A percentile compares a stretch with the other conserved stretches of the same genome.
These are phyloP conservation scores for Solanum etuberosum DNA, from an alignment of 257 asterid genomes.

Conservation along the genomic window DNA sequence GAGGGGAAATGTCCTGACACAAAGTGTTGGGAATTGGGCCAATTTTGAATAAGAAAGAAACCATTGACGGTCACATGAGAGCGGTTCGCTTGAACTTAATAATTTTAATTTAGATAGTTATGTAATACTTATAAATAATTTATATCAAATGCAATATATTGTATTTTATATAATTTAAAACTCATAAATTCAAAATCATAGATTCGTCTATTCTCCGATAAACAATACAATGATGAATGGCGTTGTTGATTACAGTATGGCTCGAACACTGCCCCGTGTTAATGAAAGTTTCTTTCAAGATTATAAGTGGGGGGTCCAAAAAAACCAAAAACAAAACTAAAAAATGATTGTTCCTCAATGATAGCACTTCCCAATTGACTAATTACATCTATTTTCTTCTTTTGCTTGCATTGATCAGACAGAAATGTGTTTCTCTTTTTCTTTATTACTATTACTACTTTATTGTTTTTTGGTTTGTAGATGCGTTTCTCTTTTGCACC, in stretches of 20 bases:
- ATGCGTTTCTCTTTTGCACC: not conserved
- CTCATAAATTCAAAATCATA: not conserved
- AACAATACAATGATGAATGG: not conserved
- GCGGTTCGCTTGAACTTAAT: not conserved
- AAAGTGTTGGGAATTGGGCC: conserved; percentile 21
- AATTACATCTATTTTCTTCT: not conserved
- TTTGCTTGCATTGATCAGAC: conserved; percentile 12
- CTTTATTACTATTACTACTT: not conserved
- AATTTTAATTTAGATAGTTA: not conserved
- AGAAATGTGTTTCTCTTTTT: not conserved
- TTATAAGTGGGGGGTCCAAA: conserved; percentile 13
- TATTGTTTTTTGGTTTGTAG: not conserved
- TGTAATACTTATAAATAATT: not conserved
- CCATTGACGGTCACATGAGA: conserved; percentile 16
- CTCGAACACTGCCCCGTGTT: conserved; percentile 16
- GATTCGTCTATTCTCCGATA: rapidly evolving
- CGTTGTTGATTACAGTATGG: not conserved
- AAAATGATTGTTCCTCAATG: not conserved
- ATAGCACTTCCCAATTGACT: conserved; percentile 20
- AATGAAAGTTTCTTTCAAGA: not conserved
- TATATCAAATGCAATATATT: not conserved
- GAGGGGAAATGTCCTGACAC: conserved; percentile 3
- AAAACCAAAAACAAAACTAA: not conserved
- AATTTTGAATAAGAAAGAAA: conserved; percentile 13
- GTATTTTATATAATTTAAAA: not conserved